Base-by-base conservation (phyloP, 768 basidiomycete species). In the Hortiboletus flavorubellus region DNA sequence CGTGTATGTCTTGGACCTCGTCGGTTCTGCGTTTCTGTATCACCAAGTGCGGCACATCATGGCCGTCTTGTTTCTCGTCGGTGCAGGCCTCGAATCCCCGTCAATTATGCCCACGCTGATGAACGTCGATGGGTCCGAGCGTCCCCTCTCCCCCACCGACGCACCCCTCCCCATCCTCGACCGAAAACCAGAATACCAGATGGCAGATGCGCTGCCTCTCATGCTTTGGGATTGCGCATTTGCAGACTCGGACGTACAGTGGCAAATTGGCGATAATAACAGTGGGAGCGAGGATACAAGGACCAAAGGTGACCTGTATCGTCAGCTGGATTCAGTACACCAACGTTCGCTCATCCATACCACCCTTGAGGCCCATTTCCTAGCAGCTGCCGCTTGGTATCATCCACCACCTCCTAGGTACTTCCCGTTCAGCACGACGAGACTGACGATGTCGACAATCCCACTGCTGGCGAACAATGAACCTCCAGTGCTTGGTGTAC, bases 1-100 rank as follows among this genome's bases (percentile, higher is more conserved):
- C 2, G 6, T 71, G 31, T 84, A 84, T 60, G 90, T 93, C 34
- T 78, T 97, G 53, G 89, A 98, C 70, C 84, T 98, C 38, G 74
- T 87, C 23, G 95, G 95, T 0, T 85, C 78, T 1, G 95, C 93
- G 1, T 97, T 96, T 68, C 76, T 98, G 40, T 98, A 94, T 72
- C 93, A 98, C 72, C 95, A 97, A 76, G 95, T 97, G 14, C 82
- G 95, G 37, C 93, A 95, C 63, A 95, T 97, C 73, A 89, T 97
- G 82, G 91, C 90, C 2, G 69, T 96, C 47, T 78, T 98, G 18
- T 92, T 98, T 71, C 84, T 97, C 46, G 81, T 96, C 49, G 96
- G 94, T 16, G 72, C 87, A 0, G 83, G 89, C 0, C 78, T 93
- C 51, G 96, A 98, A 66, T 65, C 74, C 7, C 87, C 91, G 0